These are phyloP conservation scores for Trichocomaceae sp. DNA, from an alignment of 2,329 filamentous ascomycete genomes.

Conservation along the genomic window DNA sequence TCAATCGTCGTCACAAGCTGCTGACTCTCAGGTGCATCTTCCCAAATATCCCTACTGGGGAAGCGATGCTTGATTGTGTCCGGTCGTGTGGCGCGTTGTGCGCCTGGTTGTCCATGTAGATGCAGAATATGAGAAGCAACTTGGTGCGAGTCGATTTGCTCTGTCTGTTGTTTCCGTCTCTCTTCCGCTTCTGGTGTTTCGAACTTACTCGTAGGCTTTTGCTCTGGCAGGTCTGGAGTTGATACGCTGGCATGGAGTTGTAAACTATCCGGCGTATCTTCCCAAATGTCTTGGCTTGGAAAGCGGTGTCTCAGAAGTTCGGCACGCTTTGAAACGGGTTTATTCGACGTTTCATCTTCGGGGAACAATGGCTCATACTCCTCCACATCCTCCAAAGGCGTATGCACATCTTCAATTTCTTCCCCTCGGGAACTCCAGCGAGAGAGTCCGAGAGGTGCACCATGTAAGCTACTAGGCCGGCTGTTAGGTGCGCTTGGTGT, in stretches of 20 bases:
- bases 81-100: slow-evolving; percentile 39
- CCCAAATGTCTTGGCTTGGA: slow-evolving; percentile 94
- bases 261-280: slow-evolving; percentile 83
- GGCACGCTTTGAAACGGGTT: slow-evolving; percentile 45
- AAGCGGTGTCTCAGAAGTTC: slow-evolving; percentile 61
- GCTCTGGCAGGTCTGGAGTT: slow-evolving; percentile 61
- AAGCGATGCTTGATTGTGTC: slow-evolving; percentile 61
- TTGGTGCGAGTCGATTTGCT: slow-evolving; percentile 32
- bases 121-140: slow-evolving; percentile 30
- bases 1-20: slow-evolving; percentile 64
- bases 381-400: slow-evolving; percentile 76
- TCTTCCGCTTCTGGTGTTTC: slow-evolving; percentile 46
- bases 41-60: slow-evolving; percentile 89
- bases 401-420: slow-evolving; percentile 48
- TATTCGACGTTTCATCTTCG: slow-evolving; percentile 60
- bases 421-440: slow-evolving; percentile 51
- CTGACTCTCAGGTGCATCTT: slow-evolving; percentile 81
- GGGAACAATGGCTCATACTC: slow-evolving; percentile 95
- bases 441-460: slow-evolving; percentile 45
- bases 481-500: slow-evolving; percentile 54
- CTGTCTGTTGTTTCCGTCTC: slow-evolving; percentile 34
- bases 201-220: slow-evolving; percentile 35
- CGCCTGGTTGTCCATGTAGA: slow-evolving; percentile 20
- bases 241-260: slow-evolving; percentile 73
- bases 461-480: slow-evolving; percentile 58